Conservation (phyloP, 805 yeast species). For the Metschnikowia bowlesiae region DNA sequence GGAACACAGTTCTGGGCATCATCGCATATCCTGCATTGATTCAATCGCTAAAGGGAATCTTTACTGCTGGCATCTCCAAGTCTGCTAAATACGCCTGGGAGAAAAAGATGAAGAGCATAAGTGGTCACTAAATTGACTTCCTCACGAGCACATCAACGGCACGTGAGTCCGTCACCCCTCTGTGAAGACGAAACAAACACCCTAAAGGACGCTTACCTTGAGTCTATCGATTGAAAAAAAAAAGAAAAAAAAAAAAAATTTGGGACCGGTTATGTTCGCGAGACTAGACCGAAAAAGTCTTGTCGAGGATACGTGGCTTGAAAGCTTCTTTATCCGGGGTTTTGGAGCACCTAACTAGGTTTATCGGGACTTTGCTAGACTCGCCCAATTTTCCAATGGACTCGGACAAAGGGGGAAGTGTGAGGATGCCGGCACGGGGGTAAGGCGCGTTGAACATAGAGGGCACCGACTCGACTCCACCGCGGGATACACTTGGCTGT, state of each 20-base stretch:
- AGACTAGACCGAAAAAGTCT: constrained; percentile 1
- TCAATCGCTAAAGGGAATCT: constrained; percentile 77
- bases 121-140: not conserved
- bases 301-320: constrained; percentile 4
- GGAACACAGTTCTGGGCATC: constrained; percentile 34
- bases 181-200: too few species aligned
- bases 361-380: not conserved
- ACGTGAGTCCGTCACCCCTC: not conserved
- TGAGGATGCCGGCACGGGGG: not conserved
- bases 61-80: constrained; percentile 79
- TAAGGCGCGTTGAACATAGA: not conserved
- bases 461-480: not conserved
- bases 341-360: constrained; percentile 2
- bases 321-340: not conserved
- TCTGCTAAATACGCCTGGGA: constrained; percentile 73
- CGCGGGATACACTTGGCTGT: not conserved
- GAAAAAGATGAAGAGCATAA: constrained; percentile 40
- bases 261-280: not conserved
- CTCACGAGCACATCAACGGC: not conserved
- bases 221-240: too few species aligned
- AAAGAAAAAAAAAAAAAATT: too few species aligned
- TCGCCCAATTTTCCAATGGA: not conserved
- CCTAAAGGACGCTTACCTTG: too few species aligned
- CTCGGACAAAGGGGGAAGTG: constrained; percentile 4
- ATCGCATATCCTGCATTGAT: constrained; percentile 63